Conservation (phyloP, 176 grass and related monocot genomes). For the Poa pratensis region DNA sequence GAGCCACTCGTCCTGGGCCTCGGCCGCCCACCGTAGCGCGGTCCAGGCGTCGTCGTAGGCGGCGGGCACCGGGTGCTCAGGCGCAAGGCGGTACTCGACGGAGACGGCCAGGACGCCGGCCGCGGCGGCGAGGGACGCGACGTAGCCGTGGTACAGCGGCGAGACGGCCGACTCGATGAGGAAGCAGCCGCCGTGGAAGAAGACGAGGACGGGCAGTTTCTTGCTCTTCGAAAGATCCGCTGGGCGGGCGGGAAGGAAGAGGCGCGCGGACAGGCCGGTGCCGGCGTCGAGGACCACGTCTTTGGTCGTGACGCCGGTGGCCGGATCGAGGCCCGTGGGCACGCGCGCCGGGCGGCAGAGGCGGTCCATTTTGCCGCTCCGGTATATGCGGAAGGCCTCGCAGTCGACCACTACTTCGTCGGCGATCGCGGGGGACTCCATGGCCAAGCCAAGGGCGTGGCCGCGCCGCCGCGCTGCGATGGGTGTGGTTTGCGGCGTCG, state of each 20-base stretch:
- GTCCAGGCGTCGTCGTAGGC: slow-evolving; percentile 57
- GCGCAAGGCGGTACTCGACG: slow-evolving; percentile 70
- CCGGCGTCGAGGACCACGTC: slow-evolving; percentile 54
- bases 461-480: neutral
- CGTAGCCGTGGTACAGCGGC: slow-evolving; percentile 54
- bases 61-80: slow-evolving; percentile 46
- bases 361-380: slow-evolving; percentile 68
- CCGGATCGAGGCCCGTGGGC: slow-evolving; percentile 40
- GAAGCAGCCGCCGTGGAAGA: slow-evolving; percentile 72
- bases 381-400: slow-evolving; percentile 47
- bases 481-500: neutral
- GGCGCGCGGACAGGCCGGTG: slow-evolving; percentile 45
- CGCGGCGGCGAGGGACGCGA: slow-evolving; percentile 53
- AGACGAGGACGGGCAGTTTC: slow-evolving; percentile 64
- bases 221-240: neutral
- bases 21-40: slow-evolving; percentile 40
- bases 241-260: slow-evolving; percentile 49
- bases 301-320: slow-evolving; percentile 58
- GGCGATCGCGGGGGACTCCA: neutral
- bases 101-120: slow-evolving; percentile 43
- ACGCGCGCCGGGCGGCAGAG: slow-evolving; percentile 23
- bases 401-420: slow-evolving; percentile 38
- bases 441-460: neutral
- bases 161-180: slow-evolving; percentile 52
- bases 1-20: slow-evolving; percentile 54